These are phyloP conservation scores for Grosmannia clavigera DNA, from an alignment of 2,329 filamentous ascomycete genomes.

Conservation along the genomic window DNA sequence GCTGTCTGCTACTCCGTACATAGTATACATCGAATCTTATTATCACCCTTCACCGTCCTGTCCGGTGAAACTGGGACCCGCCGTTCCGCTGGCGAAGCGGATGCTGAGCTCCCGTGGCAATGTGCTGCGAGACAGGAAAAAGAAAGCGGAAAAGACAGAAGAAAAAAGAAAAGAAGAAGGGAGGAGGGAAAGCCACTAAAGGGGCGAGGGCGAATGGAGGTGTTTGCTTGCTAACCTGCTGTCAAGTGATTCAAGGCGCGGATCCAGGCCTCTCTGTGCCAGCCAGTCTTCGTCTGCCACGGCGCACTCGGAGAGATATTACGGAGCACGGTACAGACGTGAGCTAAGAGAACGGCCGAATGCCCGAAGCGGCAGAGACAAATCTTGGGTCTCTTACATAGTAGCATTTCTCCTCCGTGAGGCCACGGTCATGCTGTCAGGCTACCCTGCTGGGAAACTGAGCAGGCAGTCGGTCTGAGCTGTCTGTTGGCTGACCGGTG, in stretches of 20 bases:
- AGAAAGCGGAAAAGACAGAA: background rate
- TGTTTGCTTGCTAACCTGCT: background rate
- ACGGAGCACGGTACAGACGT: background rate
- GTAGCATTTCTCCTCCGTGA: too few relatives aligned
- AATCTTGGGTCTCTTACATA: background rate
- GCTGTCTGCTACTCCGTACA: background rate
- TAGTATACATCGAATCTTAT: background rate
- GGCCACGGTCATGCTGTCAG: too few relatives aligned
- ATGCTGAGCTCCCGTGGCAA: background rate
- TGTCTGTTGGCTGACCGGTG: background rate
- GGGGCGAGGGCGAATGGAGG: background rate
- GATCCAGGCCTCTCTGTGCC: background rate
- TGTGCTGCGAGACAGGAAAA: background rate
- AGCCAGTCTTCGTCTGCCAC: background rate
- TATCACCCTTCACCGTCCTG: background rate
- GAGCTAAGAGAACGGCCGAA: background rate
- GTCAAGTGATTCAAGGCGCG: background rate
- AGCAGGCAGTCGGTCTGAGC: background rate
- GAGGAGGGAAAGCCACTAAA: too few relatives aligned
- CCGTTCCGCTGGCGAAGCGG: background rate
- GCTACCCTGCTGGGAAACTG: background rate
- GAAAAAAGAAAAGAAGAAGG: background rate
- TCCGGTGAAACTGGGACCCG: background rate
- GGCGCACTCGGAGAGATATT: background rate
- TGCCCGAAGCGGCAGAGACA: background rate